Base-by-base conservation (phyloP, 2,329 filamentous ascomycete genomes). In the Sporothrix phasma region DNA sequence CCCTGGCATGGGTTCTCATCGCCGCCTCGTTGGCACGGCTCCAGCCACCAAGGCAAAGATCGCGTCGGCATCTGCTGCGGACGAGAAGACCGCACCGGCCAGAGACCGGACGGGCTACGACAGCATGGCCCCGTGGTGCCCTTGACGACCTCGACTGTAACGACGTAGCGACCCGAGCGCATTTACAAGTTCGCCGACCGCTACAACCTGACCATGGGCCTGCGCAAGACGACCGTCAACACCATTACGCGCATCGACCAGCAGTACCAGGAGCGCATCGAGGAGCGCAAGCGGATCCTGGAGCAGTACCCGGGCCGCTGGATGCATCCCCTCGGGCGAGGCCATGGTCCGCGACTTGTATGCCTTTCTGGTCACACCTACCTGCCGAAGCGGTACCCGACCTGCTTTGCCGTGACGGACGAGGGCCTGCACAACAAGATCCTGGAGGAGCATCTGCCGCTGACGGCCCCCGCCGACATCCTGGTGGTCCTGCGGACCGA, bases 171-270 rank as follows among this genome's bases (percentile, higher is more conserved):
- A 6, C 66, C 66, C 1, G 62, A 64, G 46, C 61, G 62, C 3
- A 66, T 67, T 34, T 66, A 66, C 62, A 64, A 66, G 47, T 67
- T 67, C 54, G 62, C 64, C 7, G 64, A 66, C 53, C 46, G 46
- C 17, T 67, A 67, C 64, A 67, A 67, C 47, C 64, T 67, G 24
- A 67, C 66, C n/a, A 67, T 67, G 66, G 66, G 66, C 22, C 51
- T 67, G 11, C 66, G 66, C 19, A 65, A 65, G 41, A 67, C 66
- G 1, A 54, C 41, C 7, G 53, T 67, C 46, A 66, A 66, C 47
- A 64, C 62, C 19, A 67, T 67, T 8, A 64, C 64, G 1, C 64
- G 64, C 15, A 65, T 67, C 15, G 66, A 67, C 53, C 45, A 67
- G 39, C 64, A 67, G 31, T 67, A 67, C 24, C 41, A 22, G 0